These are phyloP conservation scores for Nannochloropsis salina DNA, from an alignment of 108 stramenopile genomes.

Conservation along the genomic window DNA sequence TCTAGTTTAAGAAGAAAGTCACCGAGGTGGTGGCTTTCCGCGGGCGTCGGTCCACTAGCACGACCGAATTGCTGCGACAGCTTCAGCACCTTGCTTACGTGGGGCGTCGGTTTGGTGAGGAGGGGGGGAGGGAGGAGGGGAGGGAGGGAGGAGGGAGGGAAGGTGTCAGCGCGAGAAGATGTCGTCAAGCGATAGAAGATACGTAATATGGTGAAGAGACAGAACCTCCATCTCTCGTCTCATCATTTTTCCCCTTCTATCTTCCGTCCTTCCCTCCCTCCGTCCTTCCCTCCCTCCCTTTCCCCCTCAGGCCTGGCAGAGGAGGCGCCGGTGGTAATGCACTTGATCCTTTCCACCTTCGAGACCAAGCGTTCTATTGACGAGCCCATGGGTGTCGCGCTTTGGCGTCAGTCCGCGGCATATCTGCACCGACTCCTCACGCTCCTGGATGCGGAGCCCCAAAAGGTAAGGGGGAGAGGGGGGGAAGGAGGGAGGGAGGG, in stretches of 20 bases:
- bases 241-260: no score
- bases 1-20: constrained; percentile 56
- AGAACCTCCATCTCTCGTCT: no score
- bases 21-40: constrained; percentile 71
- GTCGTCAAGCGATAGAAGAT: no score
- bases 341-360: constrained; percentile 79
- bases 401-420: constrained; percentile 72
- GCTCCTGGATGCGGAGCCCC: constrained; percentile 61
- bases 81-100: constrained; percentile 68
- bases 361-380: constrained; percentile 78
- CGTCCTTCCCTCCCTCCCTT: constrained; percentile 49
- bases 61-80: constrained; percentile 62
- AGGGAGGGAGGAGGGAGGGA: background rate
- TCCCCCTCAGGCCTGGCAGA: constrained; percentile 36
- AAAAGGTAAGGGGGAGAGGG: no score
- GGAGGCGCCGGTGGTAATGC: constrained; percentile 85
- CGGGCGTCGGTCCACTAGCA: constrained; percentile 71
- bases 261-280: no score
- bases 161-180: background rate
- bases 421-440: constrained; percentile 66
- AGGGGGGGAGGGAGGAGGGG: background rate
- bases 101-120: constrained; percentile 61
- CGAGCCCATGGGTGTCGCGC: constrained; percentile 77
- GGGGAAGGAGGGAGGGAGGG: constrained; percentile 9
- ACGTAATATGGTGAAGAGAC: background rate